Percentiles rank a stretch among this genome's conserved stretches.
Conservation (phyloP, 1,139 yeast genomes). For the Meyerozyma carpophila region DNA sequence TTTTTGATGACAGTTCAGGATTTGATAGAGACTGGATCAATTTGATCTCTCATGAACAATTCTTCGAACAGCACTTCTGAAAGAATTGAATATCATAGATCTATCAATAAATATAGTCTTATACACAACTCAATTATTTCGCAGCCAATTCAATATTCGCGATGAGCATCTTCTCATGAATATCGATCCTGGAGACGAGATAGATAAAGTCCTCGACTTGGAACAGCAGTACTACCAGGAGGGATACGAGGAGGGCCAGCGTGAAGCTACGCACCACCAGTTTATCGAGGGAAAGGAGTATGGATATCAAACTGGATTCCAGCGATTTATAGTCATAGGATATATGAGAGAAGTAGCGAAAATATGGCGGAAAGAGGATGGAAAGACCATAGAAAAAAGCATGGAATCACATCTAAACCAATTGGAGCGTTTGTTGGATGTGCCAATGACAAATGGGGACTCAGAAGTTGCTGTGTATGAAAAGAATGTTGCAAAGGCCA, state of each 20-base stretch:
- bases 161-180: not conserved
- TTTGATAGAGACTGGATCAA: not conserved
- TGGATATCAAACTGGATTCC: conserved; percentile 78
- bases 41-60: not conserved
- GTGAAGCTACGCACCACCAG: conserved; percentile 35
- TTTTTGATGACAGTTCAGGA: not conserved
- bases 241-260: conserved; percentile 57
- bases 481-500: conserved; percentile 34
- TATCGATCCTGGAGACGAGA: conserved; percentile 13
- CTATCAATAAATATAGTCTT: not conserved
- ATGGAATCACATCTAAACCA: conserved; percentile 25
- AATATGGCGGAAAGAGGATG: conserved; percentile 23
- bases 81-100: too few relatives aligned
- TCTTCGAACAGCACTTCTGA: too few relatives aligned
- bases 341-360: conserved; percentile 52
- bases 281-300: conserved; percentile 67
- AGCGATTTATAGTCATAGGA: conserved; percentile 60
- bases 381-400: conserved; percentile 13
- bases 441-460: conserved; percentile 32
- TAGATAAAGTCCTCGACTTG: conserved; percentile 46
- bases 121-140: not conserved
- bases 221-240: conserved; percentile 56
- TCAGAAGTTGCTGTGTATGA: conserved; percentile 46
- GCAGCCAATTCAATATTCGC: not conserved
- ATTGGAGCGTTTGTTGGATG: conserved; percentile 17